Evolutionary conservation across 768 basidiomycete species (phyloP), one percentile per base, ranked within the genome.

Genomic region (Baorangia bicolor): DNA sequence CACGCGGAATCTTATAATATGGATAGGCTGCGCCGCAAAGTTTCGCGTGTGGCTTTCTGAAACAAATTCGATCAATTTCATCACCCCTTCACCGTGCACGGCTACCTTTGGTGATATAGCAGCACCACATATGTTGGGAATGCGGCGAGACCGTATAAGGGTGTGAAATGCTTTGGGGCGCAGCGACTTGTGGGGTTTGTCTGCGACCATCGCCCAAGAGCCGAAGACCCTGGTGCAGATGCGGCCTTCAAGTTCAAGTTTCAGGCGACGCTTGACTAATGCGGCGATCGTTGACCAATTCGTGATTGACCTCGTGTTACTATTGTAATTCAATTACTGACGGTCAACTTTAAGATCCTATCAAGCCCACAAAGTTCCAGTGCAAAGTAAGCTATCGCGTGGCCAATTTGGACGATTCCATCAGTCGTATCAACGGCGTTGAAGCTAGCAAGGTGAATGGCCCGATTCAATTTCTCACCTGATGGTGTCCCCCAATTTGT

Each of bases 271-370:
- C 47, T 56, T 56, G 57, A 46, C 53, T 62, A 54, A 59, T 62
- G 53, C 21, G 41, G 48, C 41, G 60, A 60, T 67, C 58, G 55
- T 49, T 58, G 20, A 42, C 45, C 53, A 31, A 51, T 45, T 31
- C 9, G 38, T 59, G 48, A 56, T 53, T 54, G 42, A 27, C 63
- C 67, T 69, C 66, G 52, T 68, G 67, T 62, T 40, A 23, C 35
- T 50, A n/a, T 44, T 55, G 51, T 34, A 49, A 57, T 48, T 53
- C 43, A 53, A 42, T 49, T 31, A 23, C 56, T 62, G 44, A 59
- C 42, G 46, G 59, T 7, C 57, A 58, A 43, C 56, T 45, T 50
- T 35, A 55, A 62, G 58, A 49, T 54, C 44, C 47, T 56, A 59
- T 60, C 64, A 37, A 53, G 33, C 50, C 33, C 41, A 45, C 57